Conservation (phyloP, 2,329 filamentous ascomycete genomes). For the Colletotrichum endophyticum region DNA sequence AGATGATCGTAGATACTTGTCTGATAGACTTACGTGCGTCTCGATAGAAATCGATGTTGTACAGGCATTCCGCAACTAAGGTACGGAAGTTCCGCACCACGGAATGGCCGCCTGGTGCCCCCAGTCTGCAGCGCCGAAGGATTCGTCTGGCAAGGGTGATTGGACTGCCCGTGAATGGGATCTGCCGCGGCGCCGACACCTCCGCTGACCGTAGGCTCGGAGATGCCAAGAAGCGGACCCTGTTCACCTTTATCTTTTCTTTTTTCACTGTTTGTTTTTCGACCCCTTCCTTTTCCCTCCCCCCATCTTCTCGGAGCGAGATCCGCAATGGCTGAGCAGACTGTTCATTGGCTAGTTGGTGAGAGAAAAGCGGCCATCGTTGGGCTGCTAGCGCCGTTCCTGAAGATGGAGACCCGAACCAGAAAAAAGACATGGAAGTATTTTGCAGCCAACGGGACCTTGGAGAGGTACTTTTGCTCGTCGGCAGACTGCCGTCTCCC, state of each 20-base stretch:
- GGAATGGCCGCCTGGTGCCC: not conserved
- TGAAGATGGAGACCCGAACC: not conserved
- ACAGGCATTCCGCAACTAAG: not conserved
- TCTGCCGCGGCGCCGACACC: not conserved
- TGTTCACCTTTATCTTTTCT: not conserved
- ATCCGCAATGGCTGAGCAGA: not conserved
- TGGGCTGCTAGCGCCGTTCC: not conserved
- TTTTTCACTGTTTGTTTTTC: not conserved
- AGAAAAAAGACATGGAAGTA: not conserved
- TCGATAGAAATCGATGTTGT: not conserved
- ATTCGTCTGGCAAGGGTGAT: not conserved
- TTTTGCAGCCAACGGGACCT: not conserved
- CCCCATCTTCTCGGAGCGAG: not conserved
- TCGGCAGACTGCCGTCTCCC: not conserved
- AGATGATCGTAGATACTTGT: not conserved
- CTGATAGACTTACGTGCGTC: not conserved
- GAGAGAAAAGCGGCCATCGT: not conserved
- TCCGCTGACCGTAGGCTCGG: conserved; percentile 7
- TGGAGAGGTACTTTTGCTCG: not conserved
- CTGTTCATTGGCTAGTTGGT: not conserved
- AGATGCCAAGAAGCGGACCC: not conserved
- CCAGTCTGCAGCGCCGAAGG: not conserved
- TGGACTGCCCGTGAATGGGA: not conserved
- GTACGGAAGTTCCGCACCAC: not conserved
- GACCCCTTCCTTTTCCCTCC: not conserved